A percentile compares a stretch with the other conserved stretches of the same genome.
phyloP scores from a whole-genome alignment of 1,284 basidiomycete genomes.

The Volvariella surrecta region DNA sequence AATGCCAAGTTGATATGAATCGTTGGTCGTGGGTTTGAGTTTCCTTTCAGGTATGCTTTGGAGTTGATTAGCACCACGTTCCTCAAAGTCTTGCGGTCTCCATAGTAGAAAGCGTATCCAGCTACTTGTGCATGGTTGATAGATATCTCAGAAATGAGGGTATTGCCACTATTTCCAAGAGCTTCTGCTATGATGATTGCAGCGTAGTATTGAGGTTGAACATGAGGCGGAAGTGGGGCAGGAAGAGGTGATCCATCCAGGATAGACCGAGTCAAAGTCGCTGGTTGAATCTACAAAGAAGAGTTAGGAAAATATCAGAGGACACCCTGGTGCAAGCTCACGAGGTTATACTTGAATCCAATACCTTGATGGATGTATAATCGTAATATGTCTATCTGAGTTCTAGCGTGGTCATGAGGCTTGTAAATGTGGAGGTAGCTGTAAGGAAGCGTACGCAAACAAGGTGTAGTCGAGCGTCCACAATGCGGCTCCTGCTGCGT shows the following conservation, averaged over 20 bases:
- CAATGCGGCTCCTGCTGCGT: constrained; percentile 60
- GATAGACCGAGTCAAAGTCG: constrained; percentile 41
- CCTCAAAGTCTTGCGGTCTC: constrained; percentile 21
- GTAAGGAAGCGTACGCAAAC: constrained; percentile 26
- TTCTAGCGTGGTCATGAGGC: constrained; percentile 11
- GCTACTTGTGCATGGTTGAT: constrained; percentile 42
- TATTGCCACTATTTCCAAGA: constrained; percentile 23
- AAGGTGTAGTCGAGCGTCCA: constrained; percentile 64
- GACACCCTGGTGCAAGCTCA: constrained; percentile 12
- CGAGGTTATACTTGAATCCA: constrained; percentile 40
- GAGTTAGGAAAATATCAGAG: no score
- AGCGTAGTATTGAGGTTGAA: constrained; percentile 56
- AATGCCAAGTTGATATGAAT: constrained; percentile 37
- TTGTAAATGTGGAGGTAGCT: not conserved
- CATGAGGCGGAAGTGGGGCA: constrained; percentile 39
- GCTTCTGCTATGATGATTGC: constrained; percentile 41
- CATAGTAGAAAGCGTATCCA: constrained; percentile 57
- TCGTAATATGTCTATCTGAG: constrained; percentile 29
- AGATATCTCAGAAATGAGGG: constrained; percentile 41
- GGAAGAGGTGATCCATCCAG: constrained; percentile 39
- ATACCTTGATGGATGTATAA: constrained; percentile 39
- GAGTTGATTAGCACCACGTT: constrained; percentile 53
- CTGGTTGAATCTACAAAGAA: constrained; percentile 44
- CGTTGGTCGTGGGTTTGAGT: constrained; percentile 22
- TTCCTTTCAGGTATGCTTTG: constrained; percentile 36